Evolutionary conservation across 108 stramenopile species (phyloP).

Genomic region (Licmophora abbreviata): DNA sequence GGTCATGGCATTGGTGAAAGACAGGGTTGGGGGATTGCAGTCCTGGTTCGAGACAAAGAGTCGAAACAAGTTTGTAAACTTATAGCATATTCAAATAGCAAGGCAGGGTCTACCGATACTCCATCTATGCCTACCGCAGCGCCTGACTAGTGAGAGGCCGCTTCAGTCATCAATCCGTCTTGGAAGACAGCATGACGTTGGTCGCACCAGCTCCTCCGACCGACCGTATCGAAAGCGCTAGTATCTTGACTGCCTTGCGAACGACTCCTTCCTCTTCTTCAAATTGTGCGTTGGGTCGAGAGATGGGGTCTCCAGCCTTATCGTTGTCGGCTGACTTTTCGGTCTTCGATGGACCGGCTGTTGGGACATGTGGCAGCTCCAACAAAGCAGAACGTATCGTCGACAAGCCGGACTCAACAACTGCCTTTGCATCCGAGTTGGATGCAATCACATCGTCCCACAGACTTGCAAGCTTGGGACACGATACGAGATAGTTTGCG

Average conservation of each 20-base stretch:
- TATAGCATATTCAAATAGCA: neutral
- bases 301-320: conserved; percentile 6
- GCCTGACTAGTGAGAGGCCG: too few species aligned
- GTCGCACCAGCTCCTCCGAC: neutral
- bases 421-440: neutral
- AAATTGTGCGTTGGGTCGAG: neutral
- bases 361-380: neutral
- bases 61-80: conserved; percentile 36
- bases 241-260: conserved; percentile 5
- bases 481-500: conserved; percentile 6
- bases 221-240: neutral
- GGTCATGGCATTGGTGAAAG: conserved; percentile 36
- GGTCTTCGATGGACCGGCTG: neutral
- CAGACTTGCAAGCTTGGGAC: neutral
- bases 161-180: too few species aligned
- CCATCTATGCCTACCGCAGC: too few species aligned
- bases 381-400: neutral
- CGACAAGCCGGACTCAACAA: neutral
- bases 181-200: neutral
- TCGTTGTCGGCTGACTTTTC: conserved; percentile 6
- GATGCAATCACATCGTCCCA: neutral
- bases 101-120: too few species aligned
- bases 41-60: conserved; percentile 51
- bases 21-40: conserved; percentile 46
- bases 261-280: neutral